Evolutionary conservation across 345 rosid genomes (phyloP).

Genomic region (Boechera divaricarpa): DNA sequence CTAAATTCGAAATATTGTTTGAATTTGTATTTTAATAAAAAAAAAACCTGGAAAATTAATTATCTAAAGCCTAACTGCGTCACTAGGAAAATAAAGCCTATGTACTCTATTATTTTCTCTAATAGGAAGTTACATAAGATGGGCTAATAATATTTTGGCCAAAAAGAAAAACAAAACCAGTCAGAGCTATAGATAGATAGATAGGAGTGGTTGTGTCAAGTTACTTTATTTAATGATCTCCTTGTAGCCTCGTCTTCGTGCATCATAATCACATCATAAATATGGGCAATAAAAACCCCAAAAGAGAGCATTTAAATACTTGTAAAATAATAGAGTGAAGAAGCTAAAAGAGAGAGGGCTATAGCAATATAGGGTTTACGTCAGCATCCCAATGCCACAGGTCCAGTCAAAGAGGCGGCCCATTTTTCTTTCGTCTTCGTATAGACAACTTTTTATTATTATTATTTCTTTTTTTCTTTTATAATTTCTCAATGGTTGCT

Average conservation of each 20-base stretch:
- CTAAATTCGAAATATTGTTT: not conserved
- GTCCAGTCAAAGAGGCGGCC: slow-evolving; percentile 49
- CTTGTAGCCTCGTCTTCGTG: slow-evolving; percentile 40
- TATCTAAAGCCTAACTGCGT: not conserved
- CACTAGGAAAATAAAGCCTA: not conserved
- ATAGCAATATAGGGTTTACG: slow-evolving; percentile 39
- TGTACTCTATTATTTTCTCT: not conserved
- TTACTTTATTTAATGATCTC: slow-evolving; percentile 41
- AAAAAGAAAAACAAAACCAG: slow-evolving; percentile 44
- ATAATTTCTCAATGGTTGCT: not conserved
- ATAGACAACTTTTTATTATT: not conserved
- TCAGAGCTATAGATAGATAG: slow-evolving; percentile 26
- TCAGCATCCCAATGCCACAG: slow-evolving; percentile 26
- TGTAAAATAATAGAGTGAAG: slow-evolving; percentile 6
- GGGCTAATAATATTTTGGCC: slow-evolving; percentile 29
- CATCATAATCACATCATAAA: slow-evolving; percentile 42
- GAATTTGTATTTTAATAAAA: not conserved
- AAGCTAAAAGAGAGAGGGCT: not conserved
- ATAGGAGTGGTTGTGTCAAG: slow-evolving; percentile 39
- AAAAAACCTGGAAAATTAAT: not conserved
- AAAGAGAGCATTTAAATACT: not conserved
- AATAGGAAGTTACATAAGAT: slow-evolving; percentile 16
- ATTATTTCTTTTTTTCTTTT: not conserved
- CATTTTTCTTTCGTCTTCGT: slow-evolving; percentile 29
- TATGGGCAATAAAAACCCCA: slow-evolving; percentile 16